phyloP scores from a whole-genome alignment of 352 stramenopile genomes.

The Stramenopiles sp. region DNA sequence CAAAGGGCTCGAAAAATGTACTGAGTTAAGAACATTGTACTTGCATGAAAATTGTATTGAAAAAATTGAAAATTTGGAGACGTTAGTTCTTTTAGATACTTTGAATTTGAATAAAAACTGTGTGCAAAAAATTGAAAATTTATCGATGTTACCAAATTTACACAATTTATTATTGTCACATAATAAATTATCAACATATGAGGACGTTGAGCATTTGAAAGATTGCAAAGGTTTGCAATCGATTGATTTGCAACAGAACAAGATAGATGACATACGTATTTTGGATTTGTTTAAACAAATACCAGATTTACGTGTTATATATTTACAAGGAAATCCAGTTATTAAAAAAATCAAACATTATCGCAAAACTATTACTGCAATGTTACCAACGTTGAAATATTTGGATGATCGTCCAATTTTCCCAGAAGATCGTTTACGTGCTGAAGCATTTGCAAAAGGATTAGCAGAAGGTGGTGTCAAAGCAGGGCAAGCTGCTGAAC shows the following conservation, averaged over 20 bases:
- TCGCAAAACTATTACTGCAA: slow-evolving; percentile 46
- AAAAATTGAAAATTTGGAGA: slow-evolving; percentile 58
- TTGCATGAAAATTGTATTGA: slow-evolving; percentile 84
- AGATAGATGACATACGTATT: slow-evolving; percentile 36
- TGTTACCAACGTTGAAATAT: slow-evolving; percentile 47
- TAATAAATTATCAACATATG: slow-evolving; percentile 38
- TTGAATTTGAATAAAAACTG: slow-evolving; percentile 56
- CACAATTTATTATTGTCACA: neutral
- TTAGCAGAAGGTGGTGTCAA: slow-evolving; percentile 22
- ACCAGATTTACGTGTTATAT: slow-evolving; percentile 51
- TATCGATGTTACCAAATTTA: slow-evolving; percentile 16
- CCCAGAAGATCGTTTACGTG: slow-evolving; percentile 50
- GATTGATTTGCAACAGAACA: slow-evolving; percentile 53
- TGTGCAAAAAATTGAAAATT: slow-evolving; percentile 44
- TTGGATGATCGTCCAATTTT: slow-evolving; percentile 56
- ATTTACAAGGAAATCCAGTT: slow-evolving; percentile 52
- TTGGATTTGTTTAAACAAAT: slow-evolving; percentile 42
- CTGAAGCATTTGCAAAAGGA: slow-evolving; percentile 35
- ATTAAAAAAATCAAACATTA: slow-evolving; percentile 64
- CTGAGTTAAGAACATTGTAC: slow-evolving; percentile 62
- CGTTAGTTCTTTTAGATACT: slow-evolving; percentile 31
- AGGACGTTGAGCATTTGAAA: slow-evolving; percentile 39
- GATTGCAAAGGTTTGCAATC: slow-evolving; percentile 39
- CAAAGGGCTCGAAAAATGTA: slow-evolving; percentile 60
- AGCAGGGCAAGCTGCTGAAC: slow-evolving; percentile 47